Base-by-base conservation (phyloP, 108 stramenopile species). In the Skeletonema marinoi region DNA sequence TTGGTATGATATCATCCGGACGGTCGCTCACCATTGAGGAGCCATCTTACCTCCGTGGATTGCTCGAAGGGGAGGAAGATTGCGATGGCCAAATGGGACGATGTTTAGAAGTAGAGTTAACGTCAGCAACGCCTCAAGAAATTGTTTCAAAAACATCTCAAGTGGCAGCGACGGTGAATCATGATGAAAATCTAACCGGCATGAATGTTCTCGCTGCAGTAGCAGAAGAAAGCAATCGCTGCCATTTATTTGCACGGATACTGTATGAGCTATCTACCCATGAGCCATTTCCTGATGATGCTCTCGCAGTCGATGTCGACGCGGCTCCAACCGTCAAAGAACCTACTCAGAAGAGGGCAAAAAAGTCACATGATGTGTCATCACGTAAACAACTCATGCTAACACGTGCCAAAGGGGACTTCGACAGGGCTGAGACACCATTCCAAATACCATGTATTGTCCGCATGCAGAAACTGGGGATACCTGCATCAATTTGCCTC, bases 221-320 rank as follows among this genome's bases (percentile, higher is more conserved):
- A 25, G n/a, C 61, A 38, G 14, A 65, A 32, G 17, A 29, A 19
- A 51, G 50, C 39, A 25, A 44, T 6, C 65, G 50, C 3, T 79
- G 71, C 66, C 71, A 67, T 67, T 39, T 62, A 50, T 38, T 79
- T 8, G 78, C 70, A 19, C 36, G 66, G n/a, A 31, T 73, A 1
- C 29, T 79, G 17, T 16, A 72, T 71, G 38, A 58, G 31, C 38
- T 79, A 29, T 79, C 73, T 31, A 72, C 70, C 48, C 11, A 65
- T 35, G 38, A 62, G 13, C 44, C 39, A 19, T 58, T 60, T 32
- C 58, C 59, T 25, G 25, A 25, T 25, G 25, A 25, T 25, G 25
- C 25, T 14, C 50, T 51, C 19, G 19, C 19, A 19, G 4, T 14
- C 50, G 19, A 51, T 51, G 50, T 0, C 25, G 25, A 25, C 0